Base-by-base conservation (phyloP, 139 green algal species). In the Auxenochlorella pyrenoidosa region DNA sequence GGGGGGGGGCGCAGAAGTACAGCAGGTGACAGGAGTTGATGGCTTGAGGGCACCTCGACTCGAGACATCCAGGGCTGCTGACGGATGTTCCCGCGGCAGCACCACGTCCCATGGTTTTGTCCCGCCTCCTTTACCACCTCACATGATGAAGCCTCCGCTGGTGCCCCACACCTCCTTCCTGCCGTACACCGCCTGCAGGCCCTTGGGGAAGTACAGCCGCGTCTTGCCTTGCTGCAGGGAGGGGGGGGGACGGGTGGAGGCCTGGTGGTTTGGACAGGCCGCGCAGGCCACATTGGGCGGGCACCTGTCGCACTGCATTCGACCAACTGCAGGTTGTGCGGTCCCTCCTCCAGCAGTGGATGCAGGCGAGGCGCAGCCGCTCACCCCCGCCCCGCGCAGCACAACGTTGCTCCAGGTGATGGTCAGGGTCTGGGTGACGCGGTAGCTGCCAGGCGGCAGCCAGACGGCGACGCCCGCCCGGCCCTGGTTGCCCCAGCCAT, bases 101-200 rank as follows among this genome's bases (percentile, higher is more conserved):
- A n/a, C n/a, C n/a, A n/a, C n/a, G n/a, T n/a, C n/a, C n/a, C n/a
- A n/a, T n/a, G n/a, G n/a, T n/a, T n/a, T n/a, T n/a, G n/a, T n/a
- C n/a, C n/a, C n/a, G n/a, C n/a, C n/a, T n/a, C n/a, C n/a, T n/a
- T n/a, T n/a, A n/a, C n/a, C n/a, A n/a, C n/a, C 75, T 83, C 51
- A 83, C 78, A 71, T 36, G 2, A 83, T 12, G 63, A 83, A 83
- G n/a, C 26, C 78, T 19, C 78, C 78, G 22, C 78, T 38, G 63
- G 63, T 71, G n/a, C 32, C 60, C 78, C 78, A 83, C 4, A 38
- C 54, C 34, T 71, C n/a, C 12, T n/a, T 36, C 1, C 18, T 47
- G 10, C 78, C 78, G 10, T 83, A 83, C 30, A 72, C 63, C 5
- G 51, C 51, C 38, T n/a, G n/a, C 78, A 83, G 51, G 30, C 44